Conservation (phyloP, 2,329 filamentous ascomycete genomes). For the Metarhizium sp. region DNA sequence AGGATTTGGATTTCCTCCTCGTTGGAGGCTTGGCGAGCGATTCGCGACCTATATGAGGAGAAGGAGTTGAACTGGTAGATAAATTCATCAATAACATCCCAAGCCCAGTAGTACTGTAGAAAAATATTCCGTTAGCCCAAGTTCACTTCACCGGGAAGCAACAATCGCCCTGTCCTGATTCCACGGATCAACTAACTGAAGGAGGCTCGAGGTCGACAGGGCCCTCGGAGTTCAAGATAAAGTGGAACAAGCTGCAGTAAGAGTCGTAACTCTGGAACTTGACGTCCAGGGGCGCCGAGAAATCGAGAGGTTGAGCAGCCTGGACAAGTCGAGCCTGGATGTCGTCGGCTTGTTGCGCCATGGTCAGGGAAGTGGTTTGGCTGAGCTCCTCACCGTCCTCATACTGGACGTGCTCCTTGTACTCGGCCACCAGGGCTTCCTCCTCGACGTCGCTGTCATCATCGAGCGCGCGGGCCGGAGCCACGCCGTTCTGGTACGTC, state of each 20-base stretch:
- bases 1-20: slow-evolving; percentile 88
- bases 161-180: neutral
- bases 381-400: slow-evolving; percentile 79
- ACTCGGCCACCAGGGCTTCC: slow-evolving; percentile 91
- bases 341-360: slow-evolving; percentile 72
- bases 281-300: slow-evolving; percentile 87
- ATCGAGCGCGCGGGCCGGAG: slow-evolving; percentile 51
- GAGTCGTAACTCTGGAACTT: slow-evolving; percentile 99
- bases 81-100: slow-evolving; percentile 99
- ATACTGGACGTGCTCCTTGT: slow-evolving; percentile 92
- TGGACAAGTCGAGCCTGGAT: slow-evolving; percentile 86
- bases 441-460: slow-evolving; percentile 94
- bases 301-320: slow-evolving; percentile 90
- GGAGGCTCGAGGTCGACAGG: slow-evolving; percentile 95
- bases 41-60: slow-evolving; percentile 89
- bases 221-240: slow-evolving; percentile 98
- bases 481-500: slow-evolving; percentile 51
- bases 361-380: slow-evolving; percentile 58
- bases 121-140: neutral
- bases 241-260: slow-evolving; percentile 99
- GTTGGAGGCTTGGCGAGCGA: slow-evolving; percentile 74
- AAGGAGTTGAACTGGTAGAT: slow-evolving; percentile 99
- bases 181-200: slow-evolving; percentile 56
- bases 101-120: slow-evolving; percentile 91
- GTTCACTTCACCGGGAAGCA: neutral